Evolutionary conservation across 2,329 filamentous ascomycete genomes (phyloP).

Genomic region (Cercospora sp.): DNA sequence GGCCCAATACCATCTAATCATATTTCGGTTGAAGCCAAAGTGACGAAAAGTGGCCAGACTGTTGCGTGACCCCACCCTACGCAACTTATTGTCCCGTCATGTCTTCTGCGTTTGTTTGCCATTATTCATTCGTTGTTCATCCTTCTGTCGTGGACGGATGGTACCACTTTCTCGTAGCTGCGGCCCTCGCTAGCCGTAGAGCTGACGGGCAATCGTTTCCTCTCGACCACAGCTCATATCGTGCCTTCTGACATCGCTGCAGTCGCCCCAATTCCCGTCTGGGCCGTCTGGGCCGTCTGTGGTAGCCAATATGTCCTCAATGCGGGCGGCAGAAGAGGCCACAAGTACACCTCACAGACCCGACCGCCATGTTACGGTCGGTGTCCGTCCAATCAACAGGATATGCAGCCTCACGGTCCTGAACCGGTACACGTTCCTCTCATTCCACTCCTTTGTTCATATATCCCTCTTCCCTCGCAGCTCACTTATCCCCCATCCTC

Average conservation of each 20-base stretch:
- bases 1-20: not conserved
- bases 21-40: not conserved
- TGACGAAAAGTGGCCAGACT: not conserved
- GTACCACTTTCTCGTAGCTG: not conserved
- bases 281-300: too few relatives aligned
- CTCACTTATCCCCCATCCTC: slow-evolving; percentile 28
- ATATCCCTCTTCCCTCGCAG: not conserved
- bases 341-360: not conserved
- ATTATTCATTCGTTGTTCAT: not conserved
- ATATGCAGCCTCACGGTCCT: not conserved
- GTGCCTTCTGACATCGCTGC: not conserved
- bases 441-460: not conserved
- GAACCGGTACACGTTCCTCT: not conserved
- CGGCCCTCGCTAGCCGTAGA: not conserved
- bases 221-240: not conserved
- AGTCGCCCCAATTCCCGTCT: not conserved
- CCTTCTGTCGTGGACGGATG: not conserved
- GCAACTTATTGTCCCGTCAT: not conserved
- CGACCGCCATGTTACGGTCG: not conserved
- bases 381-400: not conserved
- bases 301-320: not conserved
- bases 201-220: not conserved
- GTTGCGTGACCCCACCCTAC: not conserved
- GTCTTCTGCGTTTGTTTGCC: not conserved
- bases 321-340: not conserved